Percentiles rank a stretch among this genome's conserved stretches.
Evolutionary conservation across 129 eudicot genomes (phyloP).

Genomic region (Saussurea involucrata): DNA sequence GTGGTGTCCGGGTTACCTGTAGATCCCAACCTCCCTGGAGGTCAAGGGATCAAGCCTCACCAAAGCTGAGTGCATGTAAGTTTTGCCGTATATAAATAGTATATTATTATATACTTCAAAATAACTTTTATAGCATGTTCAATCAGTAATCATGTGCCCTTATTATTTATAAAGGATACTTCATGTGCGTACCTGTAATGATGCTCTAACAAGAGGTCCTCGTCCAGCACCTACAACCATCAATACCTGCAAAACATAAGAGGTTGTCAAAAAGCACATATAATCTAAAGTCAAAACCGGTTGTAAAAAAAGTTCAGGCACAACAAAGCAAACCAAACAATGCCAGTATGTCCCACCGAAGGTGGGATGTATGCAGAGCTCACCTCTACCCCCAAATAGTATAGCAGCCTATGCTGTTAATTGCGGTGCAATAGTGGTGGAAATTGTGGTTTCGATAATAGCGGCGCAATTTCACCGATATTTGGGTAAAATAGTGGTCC

Average conservation of each 20-base stretch:
- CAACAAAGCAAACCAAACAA: not conserved
- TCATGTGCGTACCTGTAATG: slow-evolving; percentile 58
- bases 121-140: not conserved
- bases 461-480: too few species aligned
- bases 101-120: not conserved
- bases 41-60: not conserved
- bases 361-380: too few species aligned
- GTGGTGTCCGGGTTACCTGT: not conserved
- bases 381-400: not conserved
- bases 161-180: not conserved
- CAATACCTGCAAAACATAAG: slow-evolving; percentile 48
- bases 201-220: slow-evolving; percentile 98
- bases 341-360: not conserved
- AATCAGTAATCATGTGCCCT: not conserved
- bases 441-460: too few species aligned
- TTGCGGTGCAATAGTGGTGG: too few species aligned
- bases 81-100: not conserved
- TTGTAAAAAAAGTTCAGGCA: not conserved
- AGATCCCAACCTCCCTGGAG: not conserved
- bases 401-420: too few species aligned
- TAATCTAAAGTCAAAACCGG: not conserved
- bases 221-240: slow-evolving; percentile 99
- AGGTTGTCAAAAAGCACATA: slow-evolving; percentile 11
- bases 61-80: not conserved
- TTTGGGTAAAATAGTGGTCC: too few species aligned